Evolutionary conservation across 306 rosid species (phyloP).

Genomic region (Echinosophora koreensis): DNA sequence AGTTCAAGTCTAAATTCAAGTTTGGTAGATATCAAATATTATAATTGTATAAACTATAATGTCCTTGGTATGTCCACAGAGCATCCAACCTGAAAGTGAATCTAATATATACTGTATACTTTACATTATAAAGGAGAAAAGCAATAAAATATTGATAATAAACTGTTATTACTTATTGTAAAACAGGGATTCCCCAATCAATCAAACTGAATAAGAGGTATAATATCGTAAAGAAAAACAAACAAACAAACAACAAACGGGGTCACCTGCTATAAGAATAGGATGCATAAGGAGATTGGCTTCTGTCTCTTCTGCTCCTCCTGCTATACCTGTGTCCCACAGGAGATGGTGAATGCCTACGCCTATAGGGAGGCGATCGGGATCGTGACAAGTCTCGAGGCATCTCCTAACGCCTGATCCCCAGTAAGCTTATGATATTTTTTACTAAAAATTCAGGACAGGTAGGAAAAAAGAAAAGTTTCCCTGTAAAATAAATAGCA

Average conservation of each 20-base stretch:
- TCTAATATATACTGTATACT: slow-evolving; percentile 6
- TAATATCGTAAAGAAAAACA: slow-evolving; percentile 47
- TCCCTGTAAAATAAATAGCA: slow-evolving; percentile 36
- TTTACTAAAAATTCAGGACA: neutral
- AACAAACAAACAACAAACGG: slow-evolving; percentile 64
- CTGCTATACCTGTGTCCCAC: slow-evolving; percentile 73
- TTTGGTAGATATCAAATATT: slow-evolving; percentile 23
- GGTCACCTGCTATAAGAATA: slow-evolving; percentile 88
- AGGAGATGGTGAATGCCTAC: slow-evolving; percentile 88
- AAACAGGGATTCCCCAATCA: slow-evolving; percentile 47
- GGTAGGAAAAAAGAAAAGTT: neutral
- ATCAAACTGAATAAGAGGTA: slow-evolving; percentile 33
- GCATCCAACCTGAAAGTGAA: slow-evolving; percentile 44
- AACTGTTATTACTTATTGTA: slow-evolving; percentile 49
- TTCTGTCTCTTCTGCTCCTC: slow-evolving; percentile 84
- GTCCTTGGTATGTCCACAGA: slow-evolving; percentile 36
- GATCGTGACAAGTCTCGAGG: slow-evolving; percentile 90
- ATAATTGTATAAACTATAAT: neutral
- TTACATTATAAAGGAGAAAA: slow-evolving; percentile 36
- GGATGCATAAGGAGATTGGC: slow-evolving; percentile 85
- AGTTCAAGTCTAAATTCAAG: slow-evolving; percentile 5
- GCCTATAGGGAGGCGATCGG: slow-evolving; percentile 82
- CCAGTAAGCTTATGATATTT: slow-evolving; percentile 34
- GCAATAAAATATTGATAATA: slow-evolving; percentile 25
- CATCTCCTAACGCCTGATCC: slow-evolving; percentile 64